Percentiles rank a stretch among this genome's conserved stretches.
Conservation (phyloP, 2,329 filamentous ascomycete genomes). For the Nemania abortiva region DNA sequence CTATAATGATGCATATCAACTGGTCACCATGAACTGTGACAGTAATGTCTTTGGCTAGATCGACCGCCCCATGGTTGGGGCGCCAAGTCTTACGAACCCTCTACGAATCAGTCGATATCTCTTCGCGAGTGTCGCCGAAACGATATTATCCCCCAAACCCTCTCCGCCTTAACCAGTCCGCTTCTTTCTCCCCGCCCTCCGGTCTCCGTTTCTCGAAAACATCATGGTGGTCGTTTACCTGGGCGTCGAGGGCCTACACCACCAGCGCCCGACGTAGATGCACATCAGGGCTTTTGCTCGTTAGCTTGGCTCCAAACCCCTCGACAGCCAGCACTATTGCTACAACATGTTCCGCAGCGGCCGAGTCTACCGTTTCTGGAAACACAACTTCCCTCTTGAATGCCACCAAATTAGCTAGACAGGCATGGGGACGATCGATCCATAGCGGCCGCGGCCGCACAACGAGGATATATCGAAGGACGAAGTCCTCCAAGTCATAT, state of each 20-base stretch:
- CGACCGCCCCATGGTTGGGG: slow-evolving; percentile 49
- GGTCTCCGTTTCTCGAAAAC: slow-evolving; percentile 44
- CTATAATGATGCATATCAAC: slow-evolving; percentile 26
- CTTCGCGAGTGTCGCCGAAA: slow-evolving; percentile 44
- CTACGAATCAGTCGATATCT: slow-evolving; percentile 48
- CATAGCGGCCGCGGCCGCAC: slow-evolving; percentile 48
- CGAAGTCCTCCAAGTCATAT: slow-evolving; percentile 51
- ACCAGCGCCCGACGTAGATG: slow-evolving; percentile 63
- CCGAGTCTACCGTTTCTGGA: slow-evolving; percentile 53
- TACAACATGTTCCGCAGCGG: slow-evolving; percentile 55
- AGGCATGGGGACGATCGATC: slow-evolving; percentile 53
- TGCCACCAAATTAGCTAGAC: slow-evolving; percentile 53
- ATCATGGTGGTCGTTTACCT: slow-evolving; percentile 47
- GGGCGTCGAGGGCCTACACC: slow-evolving; percentile 50
- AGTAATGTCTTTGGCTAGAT: slow-evolving; percentile 52
- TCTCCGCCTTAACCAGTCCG: slow-evolving; percentile 40
- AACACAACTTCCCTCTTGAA: slow-evolving; percentile 49
- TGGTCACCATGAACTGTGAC: slow-evolving; percentile 48
- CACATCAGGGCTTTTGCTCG: slow-evolving; percentile 66
- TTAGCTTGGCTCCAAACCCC: slow-evolving; percentile 58
- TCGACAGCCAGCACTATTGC: slow-evolving; percentile 56
- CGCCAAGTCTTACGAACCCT: slow-evolving; percentile 50
- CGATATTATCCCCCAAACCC: slow-evolving; percentile 42
- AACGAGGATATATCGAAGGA: slow-evolving; percentile 46
- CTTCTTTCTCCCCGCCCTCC: slow-evolving; percentile 42